Percentiles rank a stretch among this genome's conserved stretches.
These are phyloP conservation scores for Alternaria sp. DNA, from an alignment of 2,329 filamentous ascomycete species.

Conservation along the genomic window DNA sequence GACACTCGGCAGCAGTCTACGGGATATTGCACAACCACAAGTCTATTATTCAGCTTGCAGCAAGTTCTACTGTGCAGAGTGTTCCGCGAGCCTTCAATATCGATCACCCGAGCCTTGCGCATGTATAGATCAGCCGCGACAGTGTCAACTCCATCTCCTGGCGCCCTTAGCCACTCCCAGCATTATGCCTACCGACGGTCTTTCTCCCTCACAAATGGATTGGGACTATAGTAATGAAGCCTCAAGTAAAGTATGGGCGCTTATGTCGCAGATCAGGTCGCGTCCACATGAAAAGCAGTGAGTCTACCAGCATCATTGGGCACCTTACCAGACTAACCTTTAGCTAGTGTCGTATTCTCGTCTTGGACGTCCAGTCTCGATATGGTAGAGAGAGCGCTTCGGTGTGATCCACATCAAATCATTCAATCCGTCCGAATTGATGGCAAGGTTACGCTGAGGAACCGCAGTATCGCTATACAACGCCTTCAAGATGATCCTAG, in stretches of 20 bases:
- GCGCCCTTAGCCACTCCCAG: not conserved
- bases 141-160: not conserved
- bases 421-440: conserved; percentile 56
- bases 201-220: not conserved
- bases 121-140: not conserved
- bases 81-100: not conserved
- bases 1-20: not conserved
- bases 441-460: conserved; percentile 53
- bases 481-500: conserved; percentile 49
- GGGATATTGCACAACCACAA: not conserved
- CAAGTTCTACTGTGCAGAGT: not conserved
- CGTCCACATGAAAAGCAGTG: not conserved
- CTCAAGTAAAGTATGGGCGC: not conserved
- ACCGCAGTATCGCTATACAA: conserved; percentile 51
- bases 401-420: not conserved
- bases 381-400: conserved; percentile 46
- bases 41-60: not conserved
- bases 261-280: not conserved
- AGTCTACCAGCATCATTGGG: rapidly evolving
- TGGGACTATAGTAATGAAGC: not conserved
- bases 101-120: not conserved
- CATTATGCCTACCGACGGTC: not conserved
- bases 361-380: conserved; percentile 59
- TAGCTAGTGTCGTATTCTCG: conserved; percentile 58
- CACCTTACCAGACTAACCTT: not conserved